Evolutionary conservation across 2,329 filamentous ascomycete genomes (phyloP), one percentile per base, ranked within the genome.

Genomic region (Colletotrichum musae): DNA sequence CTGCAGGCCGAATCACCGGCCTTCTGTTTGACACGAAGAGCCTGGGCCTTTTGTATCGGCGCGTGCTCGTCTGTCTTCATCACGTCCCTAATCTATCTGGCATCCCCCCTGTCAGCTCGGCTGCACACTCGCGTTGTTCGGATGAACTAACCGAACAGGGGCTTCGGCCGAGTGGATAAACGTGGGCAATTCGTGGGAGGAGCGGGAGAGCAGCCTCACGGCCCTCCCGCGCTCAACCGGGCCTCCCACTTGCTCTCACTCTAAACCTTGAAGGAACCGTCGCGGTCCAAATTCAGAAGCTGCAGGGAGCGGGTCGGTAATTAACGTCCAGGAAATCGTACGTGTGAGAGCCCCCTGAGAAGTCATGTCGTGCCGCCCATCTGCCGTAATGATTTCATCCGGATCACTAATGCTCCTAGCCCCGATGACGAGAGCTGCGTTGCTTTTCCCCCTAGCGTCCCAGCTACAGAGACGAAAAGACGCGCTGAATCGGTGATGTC

Each of bases 91-190:
- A 36, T 36, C 5, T 36, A 36, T 36, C 56, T 28, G 26, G 41
- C 16, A 32, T 21, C 5, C 15, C 26, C 32, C 58, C 21, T 21
- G 43, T 26, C 26, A 50, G 10, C 51, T 51, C 32, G 47, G 50
- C 41, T 16, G 13, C 28, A 6, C n/a, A 5, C 6, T n/a, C 26
- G 32, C 24, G 21, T 56, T 52, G 3, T 57, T 57, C 67, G 62
- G 67, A 57, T 69, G 56, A 69, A 61, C 56, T 32, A 43, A 16
- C 43, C 51, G 51, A 66, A 51, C 24, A 59, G 51, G 51, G 45
- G 32, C 56, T 15, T 51, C 56, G 18, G 24, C 54, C 62, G 54
- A 21, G 61, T 66, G 54, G 50, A 28, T 66, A 36, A 36, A 10
- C 32, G 32, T 36, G 32, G 32, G 3, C 32, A 9, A 9, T 36